phyloP scores from a whole-genome alignment of 352 stramenopile species.

The Phytophthora macrochlamydospora region DNA sequence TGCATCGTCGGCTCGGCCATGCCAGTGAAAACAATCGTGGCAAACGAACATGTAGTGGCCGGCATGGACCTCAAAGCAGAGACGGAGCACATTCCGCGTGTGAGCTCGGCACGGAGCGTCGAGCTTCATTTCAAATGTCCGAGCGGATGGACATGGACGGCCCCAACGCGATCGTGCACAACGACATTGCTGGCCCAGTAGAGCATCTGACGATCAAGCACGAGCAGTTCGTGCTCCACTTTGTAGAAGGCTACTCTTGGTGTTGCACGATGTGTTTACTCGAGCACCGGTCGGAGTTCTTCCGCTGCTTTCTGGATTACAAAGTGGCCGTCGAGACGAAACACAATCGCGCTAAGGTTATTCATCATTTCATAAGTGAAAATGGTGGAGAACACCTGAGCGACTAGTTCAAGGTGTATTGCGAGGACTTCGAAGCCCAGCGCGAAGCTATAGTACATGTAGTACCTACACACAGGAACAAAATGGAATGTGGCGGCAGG shows the following conservation, averaged over 20 bases:
- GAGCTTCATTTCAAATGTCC: conserved; percentile 3
- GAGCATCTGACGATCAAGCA: conserved; percentile 4
- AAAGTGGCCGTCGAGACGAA: conserved; percentile 3
- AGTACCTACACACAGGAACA: no score
- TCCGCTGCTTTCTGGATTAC: conserved; percentile 6
- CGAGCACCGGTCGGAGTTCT: conserved; percentile 1
- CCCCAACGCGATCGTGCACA: conserved; percentile 8
- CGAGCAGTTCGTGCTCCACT: conserved; percentile 7
- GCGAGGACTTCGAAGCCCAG: no score
- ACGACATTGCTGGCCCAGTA: conserved; percentile 4
- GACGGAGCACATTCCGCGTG: conserved; percentile 7
- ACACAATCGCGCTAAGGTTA: conserved; percentile 1
- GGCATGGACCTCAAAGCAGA: conserved; percentile 4
- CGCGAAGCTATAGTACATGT: no score
- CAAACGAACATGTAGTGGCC: background rate
- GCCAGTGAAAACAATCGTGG: conserved; percentile 2
- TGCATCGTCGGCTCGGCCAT: conserved; percentile 3
- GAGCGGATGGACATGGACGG: conserved; percentile 1
- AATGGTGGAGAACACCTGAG: conserved; percentile 8
- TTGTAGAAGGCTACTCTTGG: conserved; percentile 5
- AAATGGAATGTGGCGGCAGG: no score
- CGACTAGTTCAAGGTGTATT: background rate
- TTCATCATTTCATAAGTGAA: conserved; percentile 12
- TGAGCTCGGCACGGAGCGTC: conserved; percentile 6
- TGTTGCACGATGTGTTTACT: background rate